Conservation (phyloP, 73 alveolate species). For the Paramecium tetraurelia region DNA sequence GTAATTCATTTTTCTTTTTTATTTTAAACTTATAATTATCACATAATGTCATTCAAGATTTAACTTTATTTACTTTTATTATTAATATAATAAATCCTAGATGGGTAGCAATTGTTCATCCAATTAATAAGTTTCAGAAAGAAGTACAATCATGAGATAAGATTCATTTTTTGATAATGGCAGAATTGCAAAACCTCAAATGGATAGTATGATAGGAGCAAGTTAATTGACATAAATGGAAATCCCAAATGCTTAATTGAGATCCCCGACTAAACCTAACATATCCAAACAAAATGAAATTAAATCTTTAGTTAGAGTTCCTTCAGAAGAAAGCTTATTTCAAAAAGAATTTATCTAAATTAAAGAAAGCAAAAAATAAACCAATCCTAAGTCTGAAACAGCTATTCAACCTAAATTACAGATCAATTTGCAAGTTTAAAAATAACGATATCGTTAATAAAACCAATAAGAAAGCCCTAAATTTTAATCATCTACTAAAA, state of each 20-base stretch:
- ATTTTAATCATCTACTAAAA: neutral
- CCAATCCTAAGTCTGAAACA: neutral
- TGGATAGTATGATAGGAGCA: neutral
- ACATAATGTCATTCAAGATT: neutral
- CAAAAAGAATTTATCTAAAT: neutral
- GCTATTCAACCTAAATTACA: neutral
- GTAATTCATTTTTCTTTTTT: neutral
- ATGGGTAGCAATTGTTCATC: constrained; percentile 1
- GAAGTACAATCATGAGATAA: neutral
- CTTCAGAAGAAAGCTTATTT: neutral
- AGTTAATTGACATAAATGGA: neutral
- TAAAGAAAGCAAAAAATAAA: neutral
- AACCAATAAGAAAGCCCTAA: neutral
- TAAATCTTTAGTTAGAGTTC: neutral
- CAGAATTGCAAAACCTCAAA: neutral
- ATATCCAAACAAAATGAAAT: neutral
- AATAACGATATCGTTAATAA: neutral
- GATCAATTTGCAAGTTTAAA: neutral
- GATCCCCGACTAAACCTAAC: neutral
- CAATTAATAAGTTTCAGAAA: neutral
- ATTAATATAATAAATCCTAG: neutral
- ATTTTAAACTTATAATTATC: neutral
- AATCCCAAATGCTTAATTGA: neutral
- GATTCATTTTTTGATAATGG: neutral
- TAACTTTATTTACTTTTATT: neutral